Conservation (phyloP, 73 alveolate genomes). For the Paramecium tetraurelia region DNA sequence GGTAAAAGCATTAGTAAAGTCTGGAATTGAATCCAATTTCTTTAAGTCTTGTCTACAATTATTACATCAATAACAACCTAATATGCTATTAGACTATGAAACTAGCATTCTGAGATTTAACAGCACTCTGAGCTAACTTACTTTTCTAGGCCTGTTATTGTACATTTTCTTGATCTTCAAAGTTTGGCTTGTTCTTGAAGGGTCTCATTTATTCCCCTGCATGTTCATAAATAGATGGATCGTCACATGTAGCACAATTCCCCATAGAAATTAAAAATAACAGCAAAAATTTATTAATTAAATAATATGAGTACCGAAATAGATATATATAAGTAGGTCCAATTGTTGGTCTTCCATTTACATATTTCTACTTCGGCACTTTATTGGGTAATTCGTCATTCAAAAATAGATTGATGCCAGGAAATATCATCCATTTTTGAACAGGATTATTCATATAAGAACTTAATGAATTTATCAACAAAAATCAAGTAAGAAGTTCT, state of each 20-base stretch:
- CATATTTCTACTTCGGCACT: constrained; percentile 71
- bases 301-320: background rate
- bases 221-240: constrained; percentile 49
- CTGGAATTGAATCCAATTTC: constrained; percentile 59
- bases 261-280: constrained; percentile 48
- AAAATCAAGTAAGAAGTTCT: background rate
- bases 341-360: constrained; percentile 65
- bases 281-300: constrained; percentile 31
- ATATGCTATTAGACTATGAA: constrained; percentile 35
- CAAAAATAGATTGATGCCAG: constrained; percentile 70
- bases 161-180: constrained; percentile 31
- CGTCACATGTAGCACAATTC: constrained; percentile 65
- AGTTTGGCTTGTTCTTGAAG: background rate
- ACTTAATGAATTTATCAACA: constrained; percentile 55
- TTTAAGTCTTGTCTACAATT: constrained; percentile 30
- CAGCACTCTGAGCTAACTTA: constrained; percentile 32
- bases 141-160: background rate
- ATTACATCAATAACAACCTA: background rate
- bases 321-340: background rate
- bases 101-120: constrained; percentile 36
- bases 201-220: constrained; percentile 50
- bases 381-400: constrained; percentile 34
- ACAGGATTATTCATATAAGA: constrained; percentile 79
- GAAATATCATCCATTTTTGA: constrained; percentile 72
- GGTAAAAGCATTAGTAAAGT: constrained; percentile 44